Evolutionary conservation across 2,329 filamentous ascomycete species (phyloP), one percentile per base, ranked within the genome.

Genomic region (Setomelanomma holmii): DNA sequence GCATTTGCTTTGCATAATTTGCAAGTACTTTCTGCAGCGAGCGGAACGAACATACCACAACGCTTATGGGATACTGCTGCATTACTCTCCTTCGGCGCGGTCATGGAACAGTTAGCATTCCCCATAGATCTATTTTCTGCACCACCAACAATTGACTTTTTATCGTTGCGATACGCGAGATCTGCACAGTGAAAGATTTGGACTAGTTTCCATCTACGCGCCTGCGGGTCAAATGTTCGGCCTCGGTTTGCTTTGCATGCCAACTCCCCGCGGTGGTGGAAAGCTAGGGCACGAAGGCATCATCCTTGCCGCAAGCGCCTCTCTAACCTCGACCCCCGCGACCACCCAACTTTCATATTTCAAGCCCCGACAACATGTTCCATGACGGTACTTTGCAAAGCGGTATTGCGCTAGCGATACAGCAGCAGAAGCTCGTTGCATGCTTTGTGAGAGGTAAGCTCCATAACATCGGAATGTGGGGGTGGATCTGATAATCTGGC

Each of bases 371-470:
- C 20, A 55, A 41, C 36, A 93, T 96, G 88, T 97, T 96, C 76
- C 93, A 92, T 72, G 69, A 87, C 54, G 93, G 92, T 16, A 86
- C 86, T 55, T 76, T 97, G 17, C 89, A 96, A 66, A 88, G 89
- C 66, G 93, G 91, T 52, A 96, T 97, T 63, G 82, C 84, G 24
- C 80, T 84, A 17, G 91, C 93, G 11, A 82, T 97, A 5, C 83
- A 85, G 54, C 81, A 93, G 72, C 80, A 85, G 53, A 96, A 93
- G 75, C 82, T 89, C 16, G 89, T 97, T 0, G 84, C 90, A 23
- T 96, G 91, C 76, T 96, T 97, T 74, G 88, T 96, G 24, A 85
- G 86, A 68, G 88, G 90, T 91, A 74, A 60, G 52, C 23, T 14
- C 20, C 19, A 53, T 22, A 40, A 43, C 20, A 5, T 50, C 35